phyloP scores from a whole-genome alignment of 495 filamentous ascomycete species.

The Penicillium waksmanii region DNA sequence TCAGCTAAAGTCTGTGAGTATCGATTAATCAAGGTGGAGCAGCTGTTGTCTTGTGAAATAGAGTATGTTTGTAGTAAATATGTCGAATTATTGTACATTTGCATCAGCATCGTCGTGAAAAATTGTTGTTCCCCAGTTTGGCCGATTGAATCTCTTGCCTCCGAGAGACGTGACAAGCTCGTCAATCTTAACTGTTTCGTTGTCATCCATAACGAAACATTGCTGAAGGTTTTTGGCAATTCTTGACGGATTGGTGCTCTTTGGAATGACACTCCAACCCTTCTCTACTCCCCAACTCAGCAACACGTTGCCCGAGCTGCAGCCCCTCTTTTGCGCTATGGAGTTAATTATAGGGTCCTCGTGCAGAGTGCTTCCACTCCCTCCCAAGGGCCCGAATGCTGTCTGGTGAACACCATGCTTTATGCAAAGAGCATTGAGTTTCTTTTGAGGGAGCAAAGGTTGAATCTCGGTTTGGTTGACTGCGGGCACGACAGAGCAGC shows the following conservation, averaged over 20 bases:
- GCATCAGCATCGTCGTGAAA: constrained; percentile 33
- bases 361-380: constrained; percentile 48
- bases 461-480: constrained; percentile 65
- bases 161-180: constrained; percentile 32
- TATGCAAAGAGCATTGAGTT: constrained; percentile 55
- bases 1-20: no score
- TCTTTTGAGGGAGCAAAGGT: constrained; percentile 59
- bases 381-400: constrained; percentile 67
- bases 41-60: no score
- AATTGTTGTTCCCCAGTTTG: constrained; percentile 31
- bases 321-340: constrained; percentile 55
- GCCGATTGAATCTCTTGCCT: constrained; percentile 34
- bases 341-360: constrained; percentile 57
- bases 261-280: constrained; percentile 64
- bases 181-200: constrained; percentile 55
- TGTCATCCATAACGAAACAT: constrained; percentile 53
- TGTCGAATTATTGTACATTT: constrained; percentile 14
- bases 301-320: constrained; percentile 60
- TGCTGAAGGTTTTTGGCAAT: constrained; percentile 56
- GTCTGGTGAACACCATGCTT: constrained; percentile 60
- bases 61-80: neutral
- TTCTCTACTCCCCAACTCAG: constrained; percentile 63
- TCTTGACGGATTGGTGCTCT: constrained; percentile 51
- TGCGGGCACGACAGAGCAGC: constrained; percentile 58
- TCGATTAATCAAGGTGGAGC: no score